Evolutionary conservation across 2,329 filamentous ascomycete species (phyloP), one percentile per base, ranked within the genome.

Genomic region (Pseudogymnoascus destructans): DNA sequence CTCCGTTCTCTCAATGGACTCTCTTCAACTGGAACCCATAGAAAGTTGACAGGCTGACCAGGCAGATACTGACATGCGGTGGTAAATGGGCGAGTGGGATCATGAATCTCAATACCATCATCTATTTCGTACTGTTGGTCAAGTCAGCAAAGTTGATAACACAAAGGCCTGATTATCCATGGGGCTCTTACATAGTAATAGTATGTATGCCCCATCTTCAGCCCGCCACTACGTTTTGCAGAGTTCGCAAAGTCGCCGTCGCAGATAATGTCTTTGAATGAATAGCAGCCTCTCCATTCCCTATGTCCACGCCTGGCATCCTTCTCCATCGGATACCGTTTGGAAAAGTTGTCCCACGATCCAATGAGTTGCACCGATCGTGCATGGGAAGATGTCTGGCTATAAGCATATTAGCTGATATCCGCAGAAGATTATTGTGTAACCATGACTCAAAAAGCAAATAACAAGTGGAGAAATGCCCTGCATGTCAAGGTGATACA

Each of bases 331-430:
- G 75, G 76, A 75, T 95, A 92, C 55, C 82, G 76, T 67, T 79
- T 82, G 61, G 79, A 77, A 73, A 96, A 96, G 74, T 95, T 95
- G 74, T 96, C 91, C 92, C 92, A 97, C 63, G 90, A 95, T 62
- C 92, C 92, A 65, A 93, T 78, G 49, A 96, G 79, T 68, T 87
- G 83, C 64, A 96, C 87, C 46, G 85, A 85, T 62, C 78, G 77
- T 62, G 83, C 78, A 57, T 79, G 77, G 63, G 79, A 77, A 64
- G 78, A 70, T 58, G 82, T 83, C 73, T 80, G 77, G 67, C 82
- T 85, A 69, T 46, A 60, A 32, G 9, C 7, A 23, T 21, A 15
- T 56, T 56, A 56, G 54, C 36, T 33, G n/a, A 52, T 30, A 11
- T 52, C n/a, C n/a, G 3, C n/a, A 27, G 4, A 30, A 52, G 23